phyloP scores from a whole-genome alignment of 176 grass and related monocot genomes.

The Thinopyrum elongatum region DNA sequence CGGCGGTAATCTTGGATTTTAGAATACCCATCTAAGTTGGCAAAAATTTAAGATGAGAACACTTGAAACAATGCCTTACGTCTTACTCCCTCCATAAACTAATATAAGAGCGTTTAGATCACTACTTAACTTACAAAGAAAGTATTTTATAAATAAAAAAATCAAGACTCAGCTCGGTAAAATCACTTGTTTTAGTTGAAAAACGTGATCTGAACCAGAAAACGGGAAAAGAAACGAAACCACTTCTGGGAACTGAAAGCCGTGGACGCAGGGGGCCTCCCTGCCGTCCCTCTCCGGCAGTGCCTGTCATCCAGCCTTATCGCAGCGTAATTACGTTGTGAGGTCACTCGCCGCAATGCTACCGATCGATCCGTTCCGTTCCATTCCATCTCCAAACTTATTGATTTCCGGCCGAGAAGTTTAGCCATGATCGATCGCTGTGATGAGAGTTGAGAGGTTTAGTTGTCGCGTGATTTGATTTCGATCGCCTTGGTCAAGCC shows the following conservation, averaged over 20 bases:
- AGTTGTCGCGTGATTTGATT: not conserved
- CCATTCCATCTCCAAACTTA: too few relatives aligned
- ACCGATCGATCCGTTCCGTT: not conserved
- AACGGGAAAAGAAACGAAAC: not conserved
- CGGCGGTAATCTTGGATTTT: too few relatives aligned
- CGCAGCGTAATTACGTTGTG: not conserved
- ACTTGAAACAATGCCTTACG: too few relatives aligned
- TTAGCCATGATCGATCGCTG: not conserved
- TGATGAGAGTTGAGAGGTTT: not conserved
- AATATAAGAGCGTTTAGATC: too few relatives aligned
- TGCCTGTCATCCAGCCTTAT: not conserved
- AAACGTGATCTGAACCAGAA: not conserved
- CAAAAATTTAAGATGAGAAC: too few relatives aligned
- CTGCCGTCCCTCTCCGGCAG: not conserved
- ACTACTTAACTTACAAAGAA: too few relatives aligned
- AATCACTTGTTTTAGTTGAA: too few relatives aligned
- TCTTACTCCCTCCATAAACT: too few relatives aligned
- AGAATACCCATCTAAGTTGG: too few relatives aligned
- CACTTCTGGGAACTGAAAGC: conserved; percentile 13
- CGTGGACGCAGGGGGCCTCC: not conserved
- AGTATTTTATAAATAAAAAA: too few relatives aligned
- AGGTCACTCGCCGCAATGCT: not conserved
- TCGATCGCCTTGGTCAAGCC: not conserved
- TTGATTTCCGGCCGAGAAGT: not conserved
- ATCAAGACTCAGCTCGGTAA: too few relatives aligned